These are phyloP conservation scores for Monilinia aucupariae DNA, from an alignment of 2,329 filamentous ascomycete species.

Conservation along the genomic window DNA sequence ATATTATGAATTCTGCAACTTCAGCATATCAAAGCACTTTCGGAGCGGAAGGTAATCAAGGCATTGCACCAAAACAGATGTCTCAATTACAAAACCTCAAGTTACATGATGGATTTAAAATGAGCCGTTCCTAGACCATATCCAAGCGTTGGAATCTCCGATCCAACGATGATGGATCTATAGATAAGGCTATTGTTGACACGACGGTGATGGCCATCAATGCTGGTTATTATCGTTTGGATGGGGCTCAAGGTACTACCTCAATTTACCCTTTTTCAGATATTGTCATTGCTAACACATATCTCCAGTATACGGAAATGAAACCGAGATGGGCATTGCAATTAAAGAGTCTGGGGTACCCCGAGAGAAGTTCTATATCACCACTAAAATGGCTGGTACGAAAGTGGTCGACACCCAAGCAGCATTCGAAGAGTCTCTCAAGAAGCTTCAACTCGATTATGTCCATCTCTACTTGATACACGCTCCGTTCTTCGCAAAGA, in stretches of 20 bases:
- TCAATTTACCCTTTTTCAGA: background rate
- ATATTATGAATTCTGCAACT: slow-evolving; percentile 42
- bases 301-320: slow-evolving; percentile 52
- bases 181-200: slow-evolving; percentile 52
- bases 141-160: too few relatives aligned
- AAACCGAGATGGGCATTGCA: slow-evolving; percentile 64
- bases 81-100: slow-evolving; percentile 53
- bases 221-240: slow-evolving; percentile 66
- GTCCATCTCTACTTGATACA: slow-evolving; percentile 67
- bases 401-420: slow-evolving; percentile 37
- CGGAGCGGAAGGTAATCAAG: slow-evolving; percentile 42
- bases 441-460: slow-evolving; percentile 63
- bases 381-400: slow-evolving; percentile 49
- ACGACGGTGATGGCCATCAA: slow-evolving; percentile 57
- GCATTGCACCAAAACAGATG: slow-evolving; percentile 70
- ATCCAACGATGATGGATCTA: slow-evolving; percentile 35
- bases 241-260: slow-evolving; percentile 61
- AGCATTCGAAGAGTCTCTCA: slow-evolving; percentile 50
- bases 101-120: slow-evolving; percentile 67
- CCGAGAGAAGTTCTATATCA: slow-evolving; percentile 63
- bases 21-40: slow-evolving; percentile 34
- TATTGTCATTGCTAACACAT: background rate
- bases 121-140: too few relatives aligned
- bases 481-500: slow-evolving; percentile 48
- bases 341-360: slow-evolving; percentile 63